These are phyloP conservation scores for Hymenotorrendiella dingleyae DNA, from an alignment of 2,329 filamentous ascomycete species.

Conservation along the genomic window DNA sequence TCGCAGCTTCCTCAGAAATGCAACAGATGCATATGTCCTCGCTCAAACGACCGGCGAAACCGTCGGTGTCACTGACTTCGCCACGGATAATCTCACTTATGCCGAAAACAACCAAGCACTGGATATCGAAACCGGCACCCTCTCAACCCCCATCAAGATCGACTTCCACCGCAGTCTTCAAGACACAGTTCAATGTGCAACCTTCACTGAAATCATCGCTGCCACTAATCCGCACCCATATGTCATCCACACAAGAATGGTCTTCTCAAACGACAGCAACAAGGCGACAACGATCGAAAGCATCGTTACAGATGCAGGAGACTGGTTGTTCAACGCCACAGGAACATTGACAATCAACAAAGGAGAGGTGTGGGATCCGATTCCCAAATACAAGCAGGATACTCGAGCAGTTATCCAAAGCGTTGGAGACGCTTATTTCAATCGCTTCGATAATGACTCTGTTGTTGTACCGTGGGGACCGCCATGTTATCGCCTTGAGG, in stretches of 20 bases:
- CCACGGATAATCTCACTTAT: constrained; percentile 5
- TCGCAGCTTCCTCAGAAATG: not conserved
- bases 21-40: constrained; percentile 1
- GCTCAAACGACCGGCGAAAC: constrained; percentile 1
- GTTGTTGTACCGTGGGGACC: constrained; percentile 7
- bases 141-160: constrained; percentile 7
- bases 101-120: constrained; percentile 10
- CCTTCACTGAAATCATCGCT: constrained; percentile 12
- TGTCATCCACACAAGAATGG: constrained; percentile 13
- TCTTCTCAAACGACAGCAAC: constrained; percentile 1
- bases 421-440: constrained; percentile 12
- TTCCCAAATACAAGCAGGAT: constrained; percentile 6
- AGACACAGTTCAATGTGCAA: constrained; percentile 11
- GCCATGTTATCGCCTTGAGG: constrained; percentile 9
- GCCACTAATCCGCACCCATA: constrained; percentile 8
- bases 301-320: constrained; percentile 10
- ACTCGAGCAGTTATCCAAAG: constrained; percentile 10
- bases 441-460: constrained; percentile 7
- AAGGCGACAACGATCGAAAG: constrained; percentile 7
- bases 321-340: constrained; percentile 15
- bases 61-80: not conserved
- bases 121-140: constrained; percentile 6
- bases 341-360: constrained; percentile 7
- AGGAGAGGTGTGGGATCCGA: constrained; percentile 9
- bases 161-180: constrained; percentile 10